phyloP scores from a whole-genome alignment of 2,329 filamentous ascomycete species.

The Colletotrichum cuscutae region DNA sequence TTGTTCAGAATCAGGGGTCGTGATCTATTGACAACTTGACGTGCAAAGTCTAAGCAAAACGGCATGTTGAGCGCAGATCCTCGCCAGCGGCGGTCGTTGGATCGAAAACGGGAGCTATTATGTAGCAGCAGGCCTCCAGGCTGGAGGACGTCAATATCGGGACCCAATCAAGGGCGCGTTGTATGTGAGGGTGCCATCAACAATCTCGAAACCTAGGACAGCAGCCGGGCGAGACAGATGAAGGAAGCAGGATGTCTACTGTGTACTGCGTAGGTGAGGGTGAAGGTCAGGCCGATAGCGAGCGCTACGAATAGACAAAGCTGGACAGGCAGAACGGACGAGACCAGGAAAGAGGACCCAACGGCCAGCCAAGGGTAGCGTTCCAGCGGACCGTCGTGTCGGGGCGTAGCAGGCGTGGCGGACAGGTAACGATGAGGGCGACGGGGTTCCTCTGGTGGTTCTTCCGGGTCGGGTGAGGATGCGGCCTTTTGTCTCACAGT shows the following conservation, averaged over 20 bases:
- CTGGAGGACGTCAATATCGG: background rate
- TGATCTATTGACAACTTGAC: background rate
- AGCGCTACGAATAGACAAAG: background rate
- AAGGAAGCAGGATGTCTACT: background rate
- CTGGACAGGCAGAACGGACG: background rate
- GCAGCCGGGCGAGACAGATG: background rate
- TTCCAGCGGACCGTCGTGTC: background rate
- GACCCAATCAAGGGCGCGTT: background rate
- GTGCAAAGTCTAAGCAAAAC: conserved; percentile 12
- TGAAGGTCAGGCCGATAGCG: background rate
- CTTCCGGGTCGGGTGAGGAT: background rate
- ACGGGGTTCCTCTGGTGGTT: background rate
- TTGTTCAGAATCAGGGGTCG: conserved; percentile 13
- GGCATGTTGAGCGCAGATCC: background rate
- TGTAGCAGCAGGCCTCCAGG: conserved; percentile 6
- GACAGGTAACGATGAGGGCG: background rate
- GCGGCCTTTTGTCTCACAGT: background rate
- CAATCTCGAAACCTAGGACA: background rate
- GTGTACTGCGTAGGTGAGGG: background rate
- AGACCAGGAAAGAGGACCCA: background rate
- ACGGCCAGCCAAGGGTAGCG: background rate
- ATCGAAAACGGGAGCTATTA: background rate
- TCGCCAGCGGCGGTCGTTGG: background rate
- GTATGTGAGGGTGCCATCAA: background rate
- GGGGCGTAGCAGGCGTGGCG: background rate